phyloP scores from a whole-genome alignment of 106 monocot genomes.

The Dendrobium officinale region DNA sequence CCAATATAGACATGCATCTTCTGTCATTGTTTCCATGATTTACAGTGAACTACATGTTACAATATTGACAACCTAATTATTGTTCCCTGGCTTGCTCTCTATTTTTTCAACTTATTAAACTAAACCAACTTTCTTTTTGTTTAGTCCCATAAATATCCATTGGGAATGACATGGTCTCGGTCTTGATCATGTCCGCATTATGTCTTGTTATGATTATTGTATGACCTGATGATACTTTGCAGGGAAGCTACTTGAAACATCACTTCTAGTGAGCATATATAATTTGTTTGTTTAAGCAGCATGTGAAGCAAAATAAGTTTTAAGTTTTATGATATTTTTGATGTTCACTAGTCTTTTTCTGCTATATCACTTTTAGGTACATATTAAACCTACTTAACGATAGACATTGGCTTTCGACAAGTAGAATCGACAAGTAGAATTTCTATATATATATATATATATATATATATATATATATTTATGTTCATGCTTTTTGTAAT shows the following conservation, averaged over 20 bases:
- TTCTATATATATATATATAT: too few species aligned
- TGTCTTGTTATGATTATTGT: not conserved
- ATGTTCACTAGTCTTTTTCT: not conserved
- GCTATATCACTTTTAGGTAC: not conserved
- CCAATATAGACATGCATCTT: not conserved
- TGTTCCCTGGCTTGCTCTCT: not conserved
- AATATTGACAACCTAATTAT: not conserved
- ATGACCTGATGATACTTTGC: not conserved
- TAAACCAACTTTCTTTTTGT: not conserved
- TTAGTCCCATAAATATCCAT: not conserved
- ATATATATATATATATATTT: too few species aligned
- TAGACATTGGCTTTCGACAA: not conserved
- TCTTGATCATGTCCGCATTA: not conserved
- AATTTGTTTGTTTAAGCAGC: not conserved
- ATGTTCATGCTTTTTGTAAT: not conserved
- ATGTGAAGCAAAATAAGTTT: not conserved
- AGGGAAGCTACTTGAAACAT: not conserved
- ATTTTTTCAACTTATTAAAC: not conserved
- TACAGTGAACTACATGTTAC: not conserved
- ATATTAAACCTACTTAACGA: conserved; percentile 1
- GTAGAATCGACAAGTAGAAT: too few species aligned
- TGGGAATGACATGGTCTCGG: not conserved
- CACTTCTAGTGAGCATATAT: not conserved
- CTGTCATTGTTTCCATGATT: not conserved
- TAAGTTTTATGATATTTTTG: not conserved